These are phyloP conservation scores for Physocladia obscura DNA, from an alignment of 192 early-diverging fungal genomes.

Conservation along the genomic window DNA sequence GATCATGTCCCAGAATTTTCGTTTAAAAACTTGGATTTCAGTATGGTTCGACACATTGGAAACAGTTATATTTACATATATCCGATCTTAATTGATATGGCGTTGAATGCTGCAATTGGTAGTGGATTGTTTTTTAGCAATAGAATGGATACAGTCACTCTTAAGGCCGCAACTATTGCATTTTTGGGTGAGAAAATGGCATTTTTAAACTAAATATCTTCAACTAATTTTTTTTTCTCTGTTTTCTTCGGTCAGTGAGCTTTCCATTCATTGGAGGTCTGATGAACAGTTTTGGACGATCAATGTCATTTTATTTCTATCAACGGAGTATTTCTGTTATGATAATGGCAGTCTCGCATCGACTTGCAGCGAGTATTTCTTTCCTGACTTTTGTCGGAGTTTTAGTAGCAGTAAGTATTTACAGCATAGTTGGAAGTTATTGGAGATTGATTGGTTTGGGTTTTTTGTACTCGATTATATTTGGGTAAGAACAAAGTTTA, in stretches of 20 bases:
- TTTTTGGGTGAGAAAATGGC: background rate
- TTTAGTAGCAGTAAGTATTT: slow-evolving; percentile 25
- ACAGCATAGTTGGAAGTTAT: background rate
- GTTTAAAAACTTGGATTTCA: slow-evolving; percentile 1
- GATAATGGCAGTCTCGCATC: slow-evolving; percentile 32
- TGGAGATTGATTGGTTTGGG: slow-evolving; percentile 1
- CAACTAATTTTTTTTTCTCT: no score
- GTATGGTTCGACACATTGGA: slow-evolving; percentile 24
- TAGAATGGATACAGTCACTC: slow-evolving; percentile 31
- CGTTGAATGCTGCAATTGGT: slow-evolving; percentile 32
- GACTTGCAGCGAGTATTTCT: slow-evolving; percentile 36
- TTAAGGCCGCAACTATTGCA: slow-evolving; percentile 4
- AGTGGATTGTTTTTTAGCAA: slow-evolving; percentile 37
- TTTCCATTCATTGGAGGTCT: slow-evolving; percentile 40
- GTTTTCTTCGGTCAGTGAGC: no score
- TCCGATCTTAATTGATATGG: slow-evolving; percentile 43
- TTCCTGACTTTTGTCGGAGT: slow-evolving; percentile 9
- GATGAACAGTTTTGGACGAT: slow-evolving; percentile 44
- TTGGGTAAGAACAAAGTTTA: no score
- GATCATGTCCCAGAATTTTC: background rate
- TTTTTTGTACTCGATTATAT: slow-evolving; percentile 23
- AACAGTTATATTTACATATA: slow-evolving; percentile 51
- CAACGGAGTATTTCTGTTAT: slow-evolving; percentile 46
- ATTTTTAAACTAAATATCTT: no score
- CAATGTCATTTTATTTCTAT: slow-evolving; percentile 46